These are phyloP conservation scores for Lanmaoa pseudosensibilis DNA, from an alignment of 768 basidiomycete genomes.

Conservation along the genomic window DNA sequence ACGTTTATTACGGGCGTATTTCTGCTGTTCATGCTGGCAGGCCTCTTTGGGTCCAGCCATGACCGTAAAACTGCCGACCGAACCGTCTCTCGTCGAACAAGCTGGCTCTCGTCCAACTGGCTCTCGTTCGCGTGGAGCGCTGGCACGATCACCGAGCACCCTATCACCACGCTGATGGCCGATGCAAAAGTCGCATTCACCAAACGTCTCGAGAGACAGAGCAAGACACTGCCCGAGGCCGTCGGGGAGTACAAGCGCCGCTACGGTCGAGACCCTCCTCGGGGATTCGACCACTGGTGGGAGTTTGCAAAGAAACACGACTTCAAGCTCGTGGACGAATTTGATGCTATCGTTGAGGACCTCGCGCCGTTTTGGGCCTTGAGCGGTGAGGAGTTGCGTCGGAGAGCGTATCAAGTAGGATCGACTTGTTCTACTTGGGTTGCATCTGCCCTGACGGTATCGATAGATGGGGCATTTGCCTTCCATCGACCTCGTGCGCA, in stretches of 20 bases:
- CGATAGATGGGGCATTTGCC: constrained; percentile 72
- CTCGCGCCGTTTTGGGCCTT: constrained; percentile 83
- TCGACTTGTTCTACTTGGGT: not conserved
- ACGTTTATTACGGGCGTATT: constrained; percentile 44
- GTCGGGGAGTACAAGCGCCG: constrained; percentile 79
- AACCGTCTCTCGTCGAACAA: not conserved
- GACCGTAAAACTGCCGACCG: constrained; percentile 3
- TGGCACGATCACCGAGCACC: constrained; percentile 49
- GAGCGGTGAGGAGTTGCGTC: constrained; percentile 67
- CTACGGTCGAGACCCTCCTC: constrained; percentile 79
- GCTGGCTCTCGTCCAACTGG: constrained; percentile 24
- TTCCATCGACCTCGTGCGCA: constrained; percentile 83
- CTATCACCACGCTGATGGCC: constrained; percentile 81
- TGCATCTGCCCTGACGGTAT: not conserved
- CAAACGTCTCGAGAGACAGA: constrained; percentile 68
- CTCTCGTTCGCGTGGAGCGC: constrained; percentile 16
- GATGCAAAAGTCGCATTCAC: constrained; percentile 78
- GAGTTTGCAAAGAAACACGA: constrained; percentile 68
- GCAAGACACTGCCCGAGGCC: constrained; percentile 74
- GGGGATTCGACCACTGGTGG: constrained; percentile 93
- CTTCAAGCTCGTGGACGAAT: constrained; percentile 87
- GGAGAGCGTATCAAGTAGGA: constrained; percentile 56
- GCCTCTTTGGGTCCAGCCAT: constrained; percentile 44
- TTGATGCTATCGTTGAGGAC: constrained; percentile 76
- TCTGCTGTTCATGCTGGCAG: constrained; percentile 50